Percentiles rank a stretch among this genome's conserved stretches.
Evolutionary conservation across 2,329 filamentous ascomycete species (phyloP).

Genomic region (Cryphonectria parasitica): DNA sequence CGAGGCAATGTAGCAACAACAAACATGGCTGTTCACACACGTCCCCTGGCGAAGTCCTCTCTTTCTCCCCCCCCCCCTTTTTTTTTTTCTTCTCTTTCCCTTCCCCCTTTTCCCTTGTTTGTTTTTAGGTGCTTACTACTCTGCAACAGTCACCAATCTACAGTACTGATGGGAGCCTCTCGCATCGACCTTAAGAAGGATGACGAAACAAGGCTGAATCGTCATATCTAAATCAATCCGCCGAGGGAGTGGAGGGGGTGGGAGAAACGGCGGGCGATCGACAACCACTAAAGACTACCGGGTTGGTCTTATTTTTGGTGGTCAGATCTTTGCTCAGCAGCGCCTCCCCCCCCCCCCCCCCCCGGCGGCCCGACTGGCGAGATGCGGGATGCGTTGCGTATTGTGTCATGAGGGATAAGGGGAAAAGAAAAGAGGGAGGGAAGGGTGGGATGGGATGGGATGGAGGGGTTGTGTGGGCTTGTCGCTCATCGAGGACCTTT

Average conservation of each 20-base stretch:
- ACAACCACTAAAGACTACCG: not conserved
- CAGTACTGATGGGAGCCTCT: not conserved
- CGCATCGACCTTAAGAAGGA: not conserved
- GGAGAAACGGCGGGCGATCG: not conserved
- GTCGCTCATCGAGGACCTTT: not conserved
- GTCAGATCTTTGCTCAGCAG: not conserved
- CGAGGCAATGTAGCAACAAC: not conserved
- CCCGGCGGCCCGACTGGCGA: not conserved
- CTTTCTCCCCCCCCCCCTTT: too few relatives aligned
- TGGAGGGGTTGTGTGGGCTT: not conserved
- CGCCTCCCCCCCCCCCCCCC: not conserved
- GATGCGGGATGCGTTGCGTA: not conserved
- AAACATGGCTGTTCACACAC: not conserved
- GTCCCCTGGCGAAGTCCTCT: not conserved
- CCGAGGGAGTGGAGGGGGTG: too few relatives aligned
- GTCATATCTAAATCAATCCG: conserved; percentile 7
- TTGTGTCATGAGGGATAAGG: not conserved
- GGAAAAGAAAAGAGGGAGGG: not conserved
- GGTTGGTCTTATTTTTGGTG: not conserved
- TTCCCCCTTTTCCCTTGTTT: not conserved
- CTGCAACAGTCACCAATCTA: not conserved
- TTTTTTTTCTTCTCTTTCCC: too few relatives aligned
- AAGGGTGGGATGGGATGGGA: too few relatives aligned
- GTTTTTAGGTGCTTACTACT: not conserved
- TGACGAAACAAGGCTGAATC: not conserved